Evolutionary conservation across 2,329 filamentous ascomycete genomes (phyloP).

Genomic region (Aspergillus sp.): DNA sequence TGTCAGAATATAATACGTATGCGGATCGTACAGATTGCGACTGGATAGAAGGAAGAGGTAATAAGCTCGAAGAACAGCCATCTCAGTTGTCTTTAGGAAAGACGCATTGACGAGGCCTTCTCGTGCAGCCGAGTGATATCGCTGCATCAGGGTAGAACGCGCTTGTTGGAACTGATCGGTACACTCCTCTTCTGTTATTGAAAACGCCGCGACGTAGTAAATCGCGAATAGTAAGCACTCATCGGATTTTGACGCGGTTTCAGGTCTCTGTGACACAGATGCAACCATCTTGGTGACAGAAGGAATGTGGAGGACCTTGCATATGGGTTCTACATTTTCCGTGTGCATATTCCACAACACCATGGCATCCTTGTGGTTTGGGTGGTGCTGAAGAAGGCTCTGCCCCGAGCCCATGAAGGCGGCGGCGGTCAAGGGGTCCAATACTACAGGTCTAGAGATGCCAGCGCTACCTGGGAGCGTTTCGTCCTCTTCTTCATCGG

Average conservation of each 20-base stretch:
- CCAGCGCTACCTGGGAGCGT: too few relatives aligned
- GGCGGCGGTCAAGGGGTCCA: too few relatives aligned
- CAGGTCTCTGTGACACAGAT: constrained; percentile 52
- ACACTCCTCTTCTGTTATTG: constrained; percentile 17
- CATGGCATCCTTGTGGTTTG: constrained; percentile 49
- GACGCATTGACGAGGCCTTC: constrained; percentile 20
- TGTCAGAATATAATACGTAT: constrained; percentile 51
- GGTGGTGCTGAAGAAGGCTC: constrained; percentile 5
- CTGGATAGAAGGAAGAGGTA: constrained; percentile 25
- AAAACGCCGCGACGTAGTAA: constrained; percentile 22
- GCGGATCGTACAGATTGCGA: constrained; percentile 41
- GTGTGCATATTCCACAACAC: constrained; percentile 73
- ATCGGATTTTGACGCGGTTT: constrained; percentile 26
- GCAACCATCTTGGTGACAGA: constrained; percentile 65
- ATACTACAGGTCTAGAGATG: too few relatives aligned
- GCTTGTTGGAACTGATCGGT: background rate
- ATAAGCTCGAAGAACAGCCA: constrained; percentile 18
- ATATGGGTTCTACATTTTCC: constrained; percentile 71
- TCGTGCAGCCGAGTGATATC: constrained; percentile 6
- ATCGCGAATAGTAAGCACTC: constrained; percentile 38
- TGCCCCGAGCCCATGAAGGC: background rate
- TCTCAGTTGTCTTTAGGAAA: constrained; percentile 17
- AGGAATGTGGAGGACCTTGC: constrained; percentile 71
- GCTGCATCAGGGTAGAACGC: constrained; percentile 2
- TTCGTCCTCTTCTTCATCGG: too few relatives aligned